A percentile compares a stretch with the other conserved stretches of the same genome.
Evolutionary conservation across 306 rosid genomes (phyloP).

Genomic region (Ochetophila trinervis): DNA sequence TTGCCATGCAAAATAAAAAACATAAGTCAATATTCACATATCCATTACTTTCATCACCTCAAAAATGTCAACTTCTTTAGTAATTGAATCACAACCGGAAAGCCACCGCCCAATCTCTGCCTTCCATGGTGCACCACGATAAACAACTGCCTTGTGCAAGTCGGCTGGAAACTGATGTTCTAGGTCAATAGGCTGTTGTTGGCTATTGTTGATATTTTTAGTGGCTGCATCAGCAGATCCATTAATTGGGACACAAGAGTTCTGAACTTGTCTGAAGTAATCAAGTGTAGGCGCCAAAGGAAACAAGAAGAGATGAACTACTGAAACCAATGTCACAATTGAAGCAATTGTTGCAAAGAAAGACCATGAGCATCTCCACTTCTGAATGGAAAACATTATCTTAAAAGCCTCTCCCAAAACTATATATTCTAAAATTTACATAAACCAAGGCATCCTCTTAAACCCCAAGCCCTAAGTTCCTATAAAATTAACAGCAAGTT

Average conservation of each 20-base stretch:
- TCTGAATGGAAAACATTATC: conserved; percentile 58
- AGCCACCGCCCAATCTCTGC: conserved; percentile 86
- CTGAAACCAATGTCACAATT: conserved; percentile 55
- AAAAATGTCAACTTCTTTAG: conserved; percentile 55
- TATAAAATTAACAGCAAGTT: conserved; percentile 19
- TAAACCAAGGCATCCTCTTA: conserved; percentile 28
- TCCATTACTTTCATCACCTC: conserved; percentile 52
- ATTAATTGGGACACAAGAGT: conserved; percentile 45
- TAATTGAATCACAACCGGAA: conserved; percentile 63
- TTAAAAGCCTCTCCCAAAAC: conserved; percentile 28
- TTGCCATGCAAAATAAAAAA: not conserved
- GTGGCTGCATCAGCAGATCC: conserved; percentile 34
- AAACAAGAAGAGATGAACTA: conserved; percentile 73
- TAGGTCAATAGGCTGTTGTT: conserved; percentile 34
- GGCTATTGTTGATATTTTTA: conserved; percentile 28
- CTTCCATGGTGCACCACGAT: conserved; percentile 89
- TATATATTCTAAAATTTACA: conserved; percentile 12
- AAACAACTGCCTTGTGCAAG: conserved; percentile 58
- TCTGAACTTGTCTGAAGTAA: conserved; percentile 56
- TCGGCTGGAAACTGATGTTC: conserved; percentile 58
- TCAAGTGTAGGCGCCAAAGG: conserved; percentile 69
- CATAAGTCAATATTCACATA: not conserved
- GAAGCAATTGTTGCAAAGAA: conserved; percentile 59
- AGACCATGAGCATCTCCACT: conserved; percentile 72
- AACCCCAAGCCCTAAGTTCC: conserved; percentile 35